A percentile compares a stretch with the other conserved stretches of the same genome.
phyloP scores from a whole-genome alignment of 768 basidiomycete genomes.

The Lentinula boryana region DNA sequence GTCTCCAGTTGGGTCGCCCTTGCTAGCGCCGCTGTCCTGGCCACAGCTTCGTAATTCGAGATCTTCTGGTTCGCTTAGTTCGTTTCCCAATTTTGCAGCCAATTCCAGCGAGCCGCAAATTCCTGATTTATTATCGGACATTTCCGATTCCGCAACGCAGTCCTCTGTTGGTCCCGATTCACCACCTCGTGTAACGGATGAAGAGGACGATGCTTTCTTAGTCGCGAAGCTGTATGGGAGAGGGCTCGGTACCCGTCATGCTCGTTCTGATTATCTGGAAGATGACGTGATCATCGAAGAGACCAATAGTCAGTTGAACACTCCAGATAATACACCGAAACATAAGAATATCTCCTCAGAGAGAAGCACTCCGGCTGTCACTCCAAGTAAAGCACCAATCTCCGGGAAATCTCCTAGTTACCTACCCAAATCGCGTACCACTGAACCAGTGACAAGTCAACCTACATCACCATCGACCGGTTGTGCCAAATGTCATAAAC shows the following conservation, averaged over 20 bases:
- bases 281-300: conserved; percentile 23
- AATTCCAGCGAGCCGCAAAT: conserved; percentile 37
- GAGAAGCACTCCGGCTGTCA: conserved; percentile 3
- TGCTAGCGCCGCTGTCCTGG: conserved; percentile 16
- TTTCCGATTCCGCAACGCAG: conserved; percentile 51
- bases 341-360: conserved; percentile 16
- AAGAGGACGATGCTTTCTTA: conserved; percentile 8
- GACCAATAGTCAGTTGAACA: conserved; percentile 24
- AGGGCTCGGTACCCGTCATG: conserved; percentile 15
- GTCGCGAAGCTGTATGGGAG: conserved; percentile 11
- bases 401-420: background rate
- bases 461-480: conserved; percentile 25
- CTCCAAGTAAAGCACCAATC: background rate
- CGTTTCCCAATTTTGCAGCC: conserved; percentile 1
- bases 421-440: background rate
- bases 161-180: conserved; percentile 51
- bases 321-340: conserved; percentile 23
- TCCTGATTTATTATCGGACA: conserved; percentile 56
- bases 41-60: conserved; percentile 17
- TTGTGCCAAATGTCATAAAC: conserved; percentile 56
- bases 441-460: background rate
- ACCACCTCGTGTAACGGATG: conserved; percentile 29
- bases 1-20: conserved; percentile 11
- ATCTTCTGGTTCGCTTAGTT: conserved; percentile 8
- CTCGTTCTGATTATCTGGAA: conserved; percentile 21